Evolutionary conservation across 2,329 filamentous ascomycete species (phyloP).

Genomic region (Xylariaceae sp.): DNA sequence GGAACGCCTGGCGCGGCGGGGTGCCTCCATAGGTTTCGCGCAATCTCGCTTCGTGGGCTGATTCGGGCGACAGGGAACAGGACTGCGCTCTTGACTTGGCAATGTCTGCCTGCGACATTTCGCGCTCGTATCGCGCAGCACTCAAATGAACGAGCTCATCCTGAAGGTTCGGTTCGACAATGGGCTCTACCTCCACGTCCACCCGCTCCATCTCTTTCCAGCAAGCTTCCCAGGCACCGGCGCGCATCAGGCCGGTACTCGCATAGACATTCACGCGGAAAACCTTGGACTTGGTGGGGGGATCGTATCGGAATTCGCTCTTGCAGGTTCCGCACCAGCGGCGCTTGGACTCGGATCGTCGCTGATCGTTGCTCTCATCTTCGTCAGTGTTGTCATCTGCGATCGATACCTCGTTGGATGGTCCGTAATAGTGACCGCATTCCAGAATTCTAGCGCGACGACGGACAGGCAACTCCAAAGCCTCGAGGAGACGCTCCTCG

Average conservation of each 20-base stretch:
- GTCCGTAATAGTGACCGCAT: constrained; percentile 70
- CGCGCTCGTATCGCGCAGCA: constrained; percentile 39
- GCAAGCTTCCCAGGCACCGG: constrained; percentile 85
- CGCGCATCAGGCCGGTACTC: constrained; percentile 87
- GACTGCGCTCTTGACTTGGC: constrained; percentile 30
- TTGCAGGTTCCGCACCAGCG: constrained; percentile 55
- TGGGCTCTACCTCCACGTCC: constrained; percentile 82
- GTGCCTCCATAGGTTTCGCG: constrained; percentile 48
- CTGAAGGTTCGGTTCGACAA: constrained; percentile 55
- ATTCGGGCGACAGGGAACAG: constrained; percentile 32
- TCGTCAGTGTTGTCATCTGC: constrained; percentile 43
- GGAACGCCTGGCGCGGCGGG: constrained; percentile 16
- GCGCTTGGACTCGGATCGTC: constrained; percentile 32
- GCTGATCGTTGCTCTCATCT: constrained; percentile 39
- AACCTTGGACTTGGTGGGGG: constrained; percentile 49
- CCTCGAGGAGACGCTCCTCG: constrained; percentile 71
- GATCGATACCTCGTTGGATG: constrained; percentile 45
- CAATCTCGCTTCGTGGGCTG: constrained; percentile 42
- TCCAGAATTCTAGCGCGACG: constrained; percentile 64
- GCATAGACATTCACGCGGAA: constrained; percentile 88
- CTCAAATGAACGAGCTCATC: constrained; percentile 56
- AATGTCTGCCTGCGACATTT: constrained; percentile 29
- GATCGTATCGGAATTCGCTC: constrained; percentile 51
- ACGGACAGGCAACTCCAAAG: constrained; percentile 61
- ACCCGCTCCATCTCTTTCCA: constrained; percentile 99